These are phyloP conservation scores for Cordyceps fumosorosea DNA, from an alignment of 2,329 filamentous ascomycete species.

Conservation along the genomic window DNA sequence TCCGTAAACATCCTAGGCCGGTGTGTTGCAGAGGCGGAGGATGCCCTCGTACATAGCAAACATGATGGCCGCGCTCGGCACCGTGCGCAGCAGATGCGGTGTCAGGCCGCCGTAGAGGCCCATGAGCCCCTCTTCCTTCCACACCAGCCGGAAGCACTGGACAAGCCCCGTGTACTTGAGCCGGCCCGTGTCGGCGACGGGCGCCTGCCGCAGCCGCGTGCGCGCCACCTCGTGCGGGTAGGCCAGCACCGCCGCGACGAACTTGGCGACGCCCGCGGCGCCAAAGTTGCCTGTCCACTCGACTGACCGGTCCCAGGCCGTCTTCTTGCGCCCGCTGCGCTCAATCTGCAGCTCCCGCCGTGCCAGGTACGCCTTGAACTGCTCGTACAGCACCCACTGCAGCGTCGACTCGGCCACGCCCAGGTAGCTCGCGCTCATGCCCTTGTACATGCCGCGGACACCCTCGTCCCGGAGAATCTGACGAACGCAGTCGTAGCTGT, in stretches of 20 bases:
- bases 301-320: conserved; percentile 65
- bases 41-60: conserved; percentile 77
- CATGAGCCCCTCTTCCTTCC: conserved; percentile 79
- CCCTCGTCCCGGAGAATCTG: conserved; percentile 80
- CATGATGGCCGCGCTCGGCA: conserved; percentile 92
- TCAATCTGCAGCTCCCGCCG: conserved; percentile 53
- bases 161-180: conserved; percentile 83
- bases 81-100: conserved; percentile 83
- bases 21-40: conserved; percentile 39
- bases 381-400: conserved; percentile 93
- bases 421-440: conserved; percentile 84
- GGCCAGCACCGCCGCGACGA: conserved; percentile 74
- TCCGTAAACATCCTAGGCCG: conserved; percentile 20
- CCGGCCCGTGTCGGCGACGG: conserved; percentile 55
- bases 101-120: conserved; percentile 87
- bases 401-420: conserved; percentile 85
- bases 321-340: conserved; percentile 55
- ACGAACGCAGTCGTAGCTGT: conserved; percentile 79
- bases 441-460: conserved; percentile 75
- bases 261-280: conserved; percentile 77
- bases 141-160: conserved; percentile 84
- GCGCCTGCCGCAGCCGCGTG: conserved; percentile 78
- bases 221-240: conserved; percentile 91
- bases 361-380: conserved; percentile 72
- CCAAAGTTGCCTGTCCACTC: conserved; percentile 73